A percentile compares a stretch with the other conserved stretches of the same genome.
phyloP scores from a whole-genome alignment of 176 grass and related monocot genomes.

The Cenchrus purpureus region DNA sequence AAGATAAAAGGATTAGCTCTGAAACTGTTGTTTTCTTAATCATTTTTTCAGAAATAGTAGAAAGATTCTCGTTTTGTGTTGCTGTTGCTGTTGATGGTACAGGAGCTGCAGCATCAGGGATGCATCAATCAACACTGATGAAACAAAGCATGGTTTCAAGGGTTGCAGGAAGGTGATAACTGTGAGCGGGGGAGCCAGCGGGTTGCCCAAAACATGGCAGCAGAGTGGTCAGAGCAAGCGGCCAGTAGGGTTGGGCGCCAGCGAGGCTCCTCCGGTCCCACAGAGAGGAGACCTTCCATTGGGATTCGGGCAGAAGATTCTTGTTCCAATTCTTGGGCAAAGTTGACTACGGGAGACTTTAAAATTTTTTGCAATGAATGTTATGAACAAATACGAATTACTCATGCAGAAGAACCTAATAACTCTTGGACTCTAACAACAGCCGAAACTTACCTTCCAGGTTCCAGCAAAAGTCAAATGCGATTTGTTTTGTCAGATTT shows the following conservation, averaged over 20 bases:
- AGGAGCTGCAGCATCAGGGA: not conserved
- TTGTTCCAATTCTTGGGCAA: conserved; percentile 9
- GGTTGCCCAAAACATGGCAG: not conserved
- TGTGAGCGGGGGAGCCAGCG: not conserved
- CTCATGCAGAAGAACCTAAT: not conserved
- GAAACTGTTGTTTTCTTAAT: not conserved
- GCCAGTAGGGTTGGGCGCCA: not conserved
- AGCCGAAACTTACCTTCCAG: not conserved
- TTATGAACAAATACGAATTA: not conserved
- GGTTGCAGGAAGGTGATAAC: conserved; percentile 11
- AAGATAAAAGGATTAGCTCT: not conserved
- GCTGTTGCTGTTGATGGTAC: not conserved
- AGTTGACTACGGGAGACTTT: not conserved
- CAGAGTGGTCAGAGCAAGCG: conserved; percentile 16
- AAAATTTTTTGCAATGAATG: not conserved
- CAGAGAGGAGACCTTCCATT: not conserved
- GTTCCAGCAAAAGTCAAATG: too few species aligned
- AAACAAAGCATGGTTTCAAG: not conserved
- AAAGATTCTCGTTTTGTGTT: conserved; percentile 2
- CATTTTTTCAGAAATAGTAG: not conserved
- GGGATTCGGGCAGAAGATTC: conserved; percentile 23
- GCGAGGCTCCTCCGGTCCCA: not conserved
- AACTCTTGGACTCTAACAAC: not conserved
- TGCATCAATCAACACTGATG: not conserved
- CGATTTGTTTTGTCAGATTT: too few species aligned